Base-by-base conservation (phyloP, 2,329 filamentous ascomycete species). In the Whalleya microplaca region DNA sequence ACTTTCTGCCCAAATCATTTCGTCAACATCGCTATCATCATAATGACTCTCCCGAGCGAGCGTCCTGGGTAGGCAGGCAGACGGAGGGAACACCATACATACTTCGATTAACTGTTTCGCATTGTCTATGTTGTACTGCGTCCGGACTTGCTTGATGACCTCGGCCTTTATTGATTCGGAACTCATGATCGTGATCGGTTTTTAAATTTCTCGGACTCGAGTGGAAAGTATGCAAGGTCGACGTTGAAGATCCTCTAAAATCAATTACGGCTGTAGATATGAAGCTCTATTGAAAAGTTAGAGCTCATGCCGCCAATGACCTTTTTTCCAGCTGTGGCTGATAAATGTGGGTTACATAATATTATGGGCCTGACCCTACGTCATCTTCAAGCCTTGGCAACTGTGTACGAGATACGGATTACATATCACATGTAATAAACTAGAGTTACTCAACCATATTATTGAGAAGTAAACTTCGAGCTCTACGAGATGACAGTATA, bases 31-130 rank as follows among this genome's bases (percentile, higher is more conserved):
- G 29, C 10, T 12, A 44, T 14, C n/a, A n/a, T n/a, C n/a, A n/a
- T n/a, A n/a, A n/a, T n/a, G n/a, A 5, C n/a, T 27, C 16, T 20
- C 20, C n/a, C n/a, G n/a, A n/a, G n/a, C n/a, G 29, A 3, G 18
- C 27, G 43, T 20, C 12, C 10, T 20, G 41, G 44, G 32, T 10
- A n/a, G n/a, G n/a, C n/a, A n/a, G n/a, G n/a, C n/a, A n/a, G n/a
- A n/a, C n/a, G n/a, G 40, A 29, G 40, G 27, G 23, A 41, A 40
- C 54, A 23, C 21, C 18, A 29, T 46, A 69, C 78, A 52, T 78
- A 90, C 89, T 75, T 88, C 83, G 67, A 93, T 90, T 66, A 93
- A 78, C 64, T 81, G 79, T 62, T 85, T 83, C 45, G 88, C 88
- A 67, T 92, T 92, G 67, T 78, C 80, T 65, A 90, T 78, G 73